phyloP scores from a whole-genome alignment of 352 stramenopile species.

The Globisporangium splendens region DNA sequence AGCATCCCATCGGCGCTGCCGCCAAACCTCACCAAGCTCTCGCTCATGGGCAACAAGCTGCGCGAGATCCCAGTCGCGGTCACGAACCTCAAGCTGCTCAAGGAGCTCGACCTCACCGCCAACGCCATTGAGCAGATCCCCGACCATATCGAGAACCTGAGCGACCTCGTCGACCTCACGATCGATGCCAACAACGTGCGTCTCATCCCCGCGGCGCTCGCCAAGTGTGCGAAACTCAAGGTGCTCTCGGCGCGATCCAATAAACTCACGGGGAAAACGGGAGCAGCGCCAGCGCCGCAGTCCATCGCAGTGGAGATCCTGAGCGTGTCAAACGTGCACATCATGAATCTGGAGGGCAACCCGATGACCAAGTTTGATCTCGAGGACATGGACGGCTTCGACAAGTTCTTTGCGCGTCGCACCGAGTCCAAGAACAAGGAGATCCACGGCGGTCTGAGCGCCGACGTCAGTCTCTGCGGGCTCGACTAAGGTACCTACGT shows the following conservation, averaged over 20 bases:
- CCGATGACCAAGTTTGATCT: constrained; percentile 76
- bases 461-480: constrained; percentile 79
- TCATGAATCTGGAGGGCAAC: constrained; percentile 83
- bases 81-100: constrained; percentile 40
- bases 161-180: constrained; percentile 61
- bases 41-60: constrained; percentile 61
- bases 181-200: constrained; percentile 59
- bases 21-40: constrained; percentile 74
- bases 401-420: constrained; percentile 69
- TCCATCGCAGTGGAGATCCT: constrained; percentile 59
- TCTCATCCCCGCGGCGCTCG: constrained; percentile 43
- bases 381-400: constrained; percentile 72
- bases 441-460: constrained; percentile 71
- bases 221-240: constrained; percentile 62
- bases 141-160: constrained; percentile 35
- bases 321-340: constrained; percentile 54
- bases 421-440: constrained; percentile 87
- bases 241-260: constrained; percentile 68
- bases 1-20: constrained; percentile 53
- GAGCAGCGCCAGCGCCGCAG: constrained; percentile 18
- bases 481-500: constrained; percentile 41
- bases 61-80: constrained; percentile 38
- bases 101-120: constrained; percentile 69
- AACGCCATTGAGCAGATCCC: constrained; percentile 52
- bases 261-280: constrained; percentile 24